phyloP scores from a whole-genome alignment of 805 yeast species.

The Ogataea saltuana region DNA sequence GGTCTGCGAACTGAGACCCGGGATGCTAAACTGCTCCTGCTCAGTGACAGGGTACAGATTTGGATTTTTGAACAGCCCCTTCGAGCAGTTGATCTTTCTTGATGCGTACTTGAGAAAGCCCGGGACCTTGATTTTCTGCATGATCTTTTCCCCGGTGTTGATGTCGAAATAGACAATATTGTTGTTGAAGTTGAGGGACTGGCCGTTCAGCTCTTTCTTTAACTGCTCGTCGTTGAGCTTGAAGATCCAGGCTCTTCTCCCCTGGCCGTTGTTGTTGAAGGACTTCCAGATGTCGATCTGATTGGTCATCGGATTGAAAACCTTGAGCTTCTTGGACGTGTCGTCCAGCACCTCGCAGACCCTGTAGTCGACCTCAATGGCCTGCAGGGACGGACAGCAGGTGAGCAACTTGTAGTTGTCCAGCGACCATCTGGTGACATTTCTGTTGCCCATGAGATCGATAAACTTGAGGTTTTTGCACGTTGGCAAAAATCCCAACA shows the following conservation, averaged over 20 bases:
- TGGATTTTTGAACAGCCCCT: constrained; percentile 44
- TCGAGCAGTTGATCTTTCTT: constrained; percentile 54
- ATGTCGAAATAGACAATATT: constrained; percentile 59
- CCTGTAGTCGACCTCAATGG: constrained; percentile 67
- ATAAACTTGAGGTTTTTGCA: constrained; percentile 50
- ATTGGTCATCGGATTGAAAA: constrained; percentile 21
- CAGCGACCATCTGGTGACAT: constrained; percentile 59
- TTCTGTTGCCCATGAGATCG: constrained; percentile 65
- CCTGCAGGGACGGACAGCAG: constrained; percentile 50
- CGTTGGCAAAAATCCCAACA: constrained; percentile 38
- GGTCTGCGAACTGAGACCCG: background rate
- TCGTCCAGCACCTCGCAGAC: constrained; percentile 49
- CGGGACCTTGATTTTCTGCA: constrained; percentile 46
- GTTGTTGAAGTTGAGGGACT: constrained; percentile 32
- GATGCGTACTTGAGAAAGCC: constrained; percentile 53
- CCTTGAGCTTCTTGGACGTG: constrained; percentile 31
- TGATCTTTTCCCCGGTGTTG: constrained; percentile 61
- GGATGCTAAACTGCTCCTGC: background rate
- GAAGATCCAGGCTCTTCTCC: constrained; percentile 82
- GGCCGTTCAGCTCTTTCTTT: constrained; percentile 24
- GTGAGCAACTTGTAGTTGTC: constrained; percentile 48
- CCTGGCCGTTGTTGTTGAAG: constrained; percentile 54
- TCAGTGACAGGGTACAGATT: constrained; percentile 5
- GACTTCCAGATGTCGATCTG: constrained; percentile 45
- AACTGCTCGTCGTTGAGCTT: constrained; percentile 37